phyloP scores from a whole-genome alignment of 2,329 filamentous ascomycete species.

The Phoma herbarum region DNA sequence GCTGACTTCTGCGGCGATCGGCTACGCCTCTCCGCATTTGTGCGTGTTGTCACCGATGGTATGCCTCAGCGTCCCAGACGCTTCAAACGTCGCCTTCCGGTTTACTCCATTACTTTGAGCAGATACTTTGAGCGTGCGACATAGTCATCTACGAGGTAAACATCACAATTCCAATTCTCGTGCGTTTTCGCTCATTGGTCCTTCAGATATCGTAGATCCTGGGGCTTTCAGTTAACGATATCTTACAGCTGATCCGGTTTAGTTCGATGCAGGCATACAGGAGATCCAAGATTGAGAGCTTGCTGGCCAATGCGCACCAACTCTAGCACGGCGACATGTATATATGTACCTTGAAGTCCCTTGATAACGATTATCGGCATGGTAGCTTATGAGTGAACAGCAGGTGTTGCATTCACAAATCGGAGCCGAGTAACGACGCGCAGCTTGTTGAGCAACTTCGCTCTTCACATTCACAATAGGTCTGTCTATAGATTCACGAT shows the following conservation, averaged over 20 bases:
- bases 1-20: slow-evolving; percentile 36
- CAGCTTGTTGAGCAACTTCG: not conserved
- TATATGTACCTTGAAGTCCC: not conserved
- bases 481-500: not conserved
- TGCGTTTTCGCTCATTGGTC: not conserved
- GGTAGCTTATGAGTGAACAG: not conserved
- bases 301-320: not conserved
- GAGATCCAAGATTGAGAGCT: not conserved
- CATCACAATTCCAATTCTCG: not conserved
- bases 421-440: not conserved
- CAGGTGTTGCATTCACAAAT: not conserved
- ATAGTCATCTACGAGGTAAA: not conserved
- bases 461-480: not conserved
- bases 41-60: slow-evolving; percentile 33
- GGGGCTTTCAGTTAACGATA: not conserved
- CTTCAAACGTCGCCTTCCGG: slow-evolving; percentile 26
- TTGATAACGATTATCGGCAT: not conserved
- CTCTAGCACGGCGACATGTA: not conserved
- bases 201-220: not conserved
- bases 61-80: slow-evolving; percentile 39
- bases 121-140: too few species aligned
- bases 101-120: too few species aligned
- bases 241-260: not conserved
- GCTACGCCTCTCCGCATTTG: slow-evolving; percentile 38
- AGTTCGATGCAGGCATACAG: not conserved